A percentile compares a stretch with the other conserved stretches of the same genome.
Evolutionary conservation across 345 rosid genomes (phyloP).

Genomic region (Murraya koenigii): DNA sequence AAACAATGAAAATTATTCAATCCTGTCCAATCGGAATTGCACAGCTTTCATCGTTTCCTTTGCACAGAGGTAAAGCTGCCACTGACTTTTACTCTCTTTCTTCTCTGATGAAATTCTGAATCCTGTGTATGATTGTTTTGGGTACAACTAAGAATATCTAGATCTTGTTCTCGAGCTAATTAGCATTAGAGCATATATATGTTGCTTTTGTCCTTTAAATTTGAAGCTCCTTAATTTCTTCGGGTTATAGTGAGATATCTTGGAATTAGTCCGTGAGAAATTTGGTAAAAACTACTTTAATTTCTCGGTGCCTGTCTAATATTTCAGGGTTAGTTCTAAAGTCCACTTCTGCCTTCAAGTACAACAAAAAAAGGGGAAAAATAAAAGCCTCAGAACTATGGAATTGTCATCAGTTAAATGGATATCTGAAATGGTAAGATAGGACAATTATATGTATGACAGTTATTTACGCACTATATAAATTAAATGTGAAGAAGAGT

Average conservation of each 20-base stretch:
- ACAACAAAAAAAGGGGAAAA: background rate
- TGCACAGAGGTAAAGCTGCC: background rate
- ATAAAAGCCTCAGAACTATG: background rate
- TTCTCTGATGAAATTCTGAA: background rate
- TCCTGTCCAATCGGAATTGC: background rate
- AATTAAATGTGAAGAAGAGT: background rate
- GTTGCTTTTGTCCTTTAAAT: background rate
- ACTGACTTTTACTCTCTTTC: background rate
- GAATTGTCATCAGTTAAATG: constrained; percentile 12
- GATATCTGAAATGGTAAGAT: constrained; percentile 9
- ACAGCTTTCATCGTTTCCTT: background rate
- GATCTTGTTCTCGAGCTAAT: background rate
- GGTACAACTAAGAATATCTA: background rate
- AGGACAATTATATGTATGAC: background rate
- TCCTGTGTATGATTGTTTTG: background rate
- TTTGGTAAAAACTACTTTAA: too few relatives aligned
- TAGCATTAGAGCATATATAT: background rate
- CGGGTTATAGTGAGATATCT: too few relatives aligned
- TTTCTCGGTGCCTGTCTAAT: background rate
- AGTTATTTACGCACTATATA: background rate
- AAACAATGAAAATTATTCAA: background rate
- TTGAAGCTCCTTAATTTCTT: background rate
- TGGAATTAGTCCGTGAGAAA: too few relatives aligned
- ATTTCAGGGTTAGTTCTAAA: background rate
- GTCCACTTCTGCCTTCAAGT: background rate